Evolutionary conservation across 2,329 filamentous ascomycete genomes (phyloP).

Genomic region (Fusarium burgessii): DNA sequence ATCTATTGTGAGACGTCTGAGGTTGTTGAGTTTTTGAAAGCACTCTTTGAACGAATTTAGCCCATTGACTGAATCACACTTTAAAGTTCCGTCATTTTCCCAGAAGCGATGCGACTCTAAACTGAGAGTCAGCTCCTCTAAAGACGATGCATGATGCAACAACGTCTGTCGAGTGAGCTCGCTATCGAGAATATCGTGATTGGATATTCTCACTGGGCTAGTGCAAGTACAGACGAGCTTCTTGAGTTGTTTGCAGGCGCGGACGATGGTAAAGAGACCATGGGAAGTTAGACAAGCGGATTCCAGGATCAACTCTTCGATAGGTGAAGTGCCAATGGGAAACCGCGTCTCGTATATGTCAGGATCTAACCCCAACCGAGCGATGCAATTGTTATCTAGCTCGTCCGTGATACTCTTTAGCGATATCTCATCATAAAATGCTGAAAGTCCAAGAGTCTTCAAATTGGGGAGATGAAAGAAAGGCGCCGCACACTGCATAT

Average conservation of each 20-base stretch:
- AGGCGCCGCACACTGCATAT: background rate
- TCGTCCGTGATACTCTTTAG: accelerated
- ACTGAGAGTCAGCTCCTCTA: background rate
- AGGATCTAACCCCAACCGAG: background rate
- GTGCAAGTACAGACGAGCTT: background rate
- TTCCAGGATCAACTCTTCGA: background rate
- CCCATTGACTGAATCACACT: background rate
- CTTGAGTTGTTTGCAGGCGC: background rate
- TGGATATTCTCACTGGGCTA: background rate
- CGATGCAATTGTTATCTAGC: accelerated
- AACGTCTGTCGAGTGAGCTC: background rate
- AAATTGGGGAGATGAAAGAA: background rate
- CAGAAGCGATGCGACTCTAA: background rate
- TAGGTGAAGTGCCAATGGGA: background rate
- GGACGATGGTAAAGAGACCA: background rate
- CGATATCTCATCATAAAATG: accelerated
- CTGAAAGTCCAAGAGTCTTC: background rate
- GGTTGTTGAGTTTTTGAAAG: accelerated
- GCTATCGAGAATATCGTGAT: background rate
- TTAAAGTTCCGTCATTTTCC: background rate
- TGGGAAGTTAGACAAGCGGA: accelerated
- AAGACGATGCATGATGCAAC: background rate
- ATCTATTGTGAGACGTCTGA: background rate
- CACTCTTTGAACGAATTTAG: background rate
- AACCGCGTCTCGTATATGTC: background rate